Conservation (phyloP, 2,329 filamentous ascomycete genomes). For the Dactylella cylindrospora region DNA sequence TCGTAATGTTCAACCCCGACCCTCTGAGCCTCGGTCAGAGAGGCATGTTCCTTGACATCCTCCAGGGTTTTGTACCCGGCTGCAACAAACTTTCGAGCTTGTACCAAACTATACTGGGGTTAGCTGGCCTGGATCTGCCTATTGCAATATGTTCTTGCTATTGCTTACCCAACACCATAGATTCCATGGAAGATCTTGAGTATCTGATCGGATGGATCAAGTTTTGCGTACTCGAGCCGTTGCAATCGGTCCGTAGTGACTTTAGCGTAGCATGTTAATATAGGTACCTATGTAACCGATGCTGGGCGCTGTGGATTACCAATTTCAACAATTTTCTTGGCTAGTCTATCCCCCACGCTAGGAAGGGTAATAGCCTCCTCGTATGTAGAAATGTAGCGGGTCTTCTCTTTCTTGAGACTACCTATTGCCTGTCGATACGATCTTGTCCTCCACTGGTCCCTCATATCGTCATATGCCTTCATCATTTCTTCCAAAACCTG, state of each 20-base stretch:
- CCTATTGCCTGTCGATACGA: conserved; percentile 77
- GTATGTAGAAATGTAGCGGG: conserved; percentile 27
- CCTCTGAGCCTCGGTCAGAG: conserved; percentile 68
- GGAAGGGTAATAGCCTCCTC: conserved; percentile 58
- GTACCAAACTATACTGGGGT: conserved; percentile 52
- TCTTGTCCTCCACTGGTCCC: conserved; percentile 73
- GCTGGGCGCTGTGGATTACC: conserved; percentile 12
- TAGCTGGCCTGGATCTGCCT: neutral
- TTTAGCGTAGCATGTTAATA: neutral
- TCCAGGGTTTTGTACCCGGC: conserved; percentile 73
- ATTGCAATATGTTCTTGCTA: neutral
- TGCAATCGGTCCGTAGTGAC: conserved; percentile 70
- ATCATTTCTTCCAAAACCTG: conserved; percentile 70
- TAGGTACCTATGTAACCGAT: neutral
- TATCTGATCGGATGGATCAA: conserved; percentile 66
- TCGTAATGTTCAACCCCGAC: conserved; percentile 77
- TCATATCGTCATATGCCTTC: conserved; percentile 71
- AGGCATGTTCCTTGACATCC: conserved; percentile 65
- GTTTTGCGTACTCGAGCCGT: conserved; percentile 69
- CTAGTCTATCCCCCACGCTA: conserved; percentile 70
- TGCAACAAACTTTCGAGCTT: conserved; percentile 74
- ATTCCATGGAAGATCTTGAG: conserved; percentile 73
- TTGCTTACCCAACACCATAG: conserved; percentile 69
- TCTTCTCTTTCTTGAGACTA: conserved; percentile 67
- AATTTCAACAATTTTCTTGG: conserved; percentile 87